phyloP scores from a whole-genome alignment of 257 asterid species.

The Coffea eugenioides region DNA sequence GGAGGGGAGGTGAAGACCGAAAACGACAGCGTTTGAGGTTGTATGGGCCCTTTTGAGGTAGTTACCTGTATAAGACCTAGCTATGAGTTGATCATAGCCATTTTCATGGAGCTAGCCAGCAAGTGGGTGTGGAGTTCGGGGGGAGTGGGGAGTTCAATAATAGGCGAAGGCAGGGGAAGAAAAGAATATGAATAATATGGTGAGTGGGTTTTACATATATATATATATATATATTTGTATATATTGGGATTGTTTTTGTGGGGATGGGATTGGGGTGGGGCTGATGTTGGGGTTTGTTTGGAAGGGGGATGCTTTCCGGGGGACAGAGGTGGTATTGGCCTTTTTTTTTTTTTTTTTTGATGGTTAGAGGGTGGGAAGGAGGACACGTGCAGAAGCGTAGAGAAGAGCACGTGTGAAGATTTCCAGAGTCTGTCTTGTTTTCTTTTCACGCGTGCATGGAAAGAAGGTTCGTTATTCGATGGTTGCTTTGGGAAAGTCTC shows the following conservation, averaged over 20 bases:
- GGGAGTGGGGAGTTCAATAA: background rate
- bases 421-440: too few species aligned
- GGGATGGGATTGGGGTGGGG: too few species aligned
- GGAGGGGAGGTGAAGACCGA: background rate
- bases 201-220: too few species aligned
- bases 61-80: background rate
- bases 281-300: too few species aligned
- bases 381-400: conserved; percentile 68
- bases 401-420: conserved; percentile 51
- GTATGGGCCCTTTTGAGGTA: background rate
- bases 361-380: conserved; percentile 2
- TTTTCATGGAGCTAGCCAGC: background rate
- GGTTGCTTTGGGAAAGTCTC: background rate
- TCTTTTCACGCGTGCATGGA: conserved; percentile 64
- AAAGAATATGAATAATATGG: conserved; percentile 27
- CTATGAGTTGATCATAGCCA: background rate
- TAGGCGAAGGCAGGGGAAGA: conserved; percentile 23
- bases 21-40: conserved; percentile 42
- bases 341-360: too few species aligned
- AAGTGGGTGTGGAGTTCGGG: background rate
- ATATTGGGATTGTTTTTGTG: too few species aligned
- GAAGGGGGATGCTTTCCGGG: too few species aligned
- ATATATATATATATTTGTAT: too few species aligned
- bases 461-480: conserved; percentile 38
- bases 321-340: too few species aligned